Base-by-base conservation (phyloP, 1,284 basidiomycete species). In the Amylostereum areolatum region DNA sequence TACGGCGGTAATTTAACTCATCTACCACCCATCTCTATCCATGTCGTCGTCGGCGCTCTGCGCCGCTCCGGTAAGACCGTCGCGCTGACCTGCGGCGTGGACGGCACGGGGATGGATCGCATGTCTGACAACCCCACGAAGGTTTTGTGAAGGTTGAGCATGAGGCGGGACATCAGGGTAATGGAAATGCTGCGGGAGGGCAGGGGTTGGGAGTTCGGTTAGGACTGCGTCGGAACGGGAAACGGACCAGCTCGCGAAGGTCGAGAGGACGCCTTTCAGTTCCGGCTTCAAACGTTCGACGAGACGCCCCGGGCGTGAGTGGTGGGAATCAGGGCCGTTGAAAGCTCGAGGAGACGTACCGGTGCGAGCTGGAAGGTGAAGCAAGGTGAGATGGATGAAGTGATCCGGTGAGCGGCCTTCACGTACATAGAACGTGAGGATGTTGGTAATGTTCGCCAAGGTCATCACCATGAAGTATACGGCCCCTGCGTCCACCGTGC, bases 101-200 rank as follows among this genome's bases (percentile, higher is more conserved):
- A 34, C 30, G 27, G 27, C 37, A 39, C 27, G 12, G 37, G n/a
- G 5, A 39, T 25, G 37, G 37, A 18, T n/a, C 37, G 37, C 37
- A 39, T 5, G 37, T 39, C 37, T 6, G 37, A 12, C 37, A 25
- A 25, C 27, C 6, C 37, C 6, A 12, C 34, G 39, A 49, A 46
- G 27, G 42, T 51, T 30, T 55, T 36, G 45, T 61, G 51, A n/a
- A 69, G 60, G 54, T 70, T 68, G 47, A 70, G 62, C 59, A 69
- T 66, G n/a, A 70, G 59, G 28, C 67, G 63, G 29, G 67, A 66
- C 59, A 68, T 64, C 62, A 70, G 59, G 27, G 62, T 62, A n/a
- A 68, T 57, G 10, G 68, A 65, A 12, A 69, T 56, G 52, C 65
- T 68, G 48, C 4, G 18, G 27, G 45, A 25, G 3, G 47, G 28